phyloP scores from a whole-genome alignment of 441 rosid genomes.

The Gossypium armourianum region DNA sequence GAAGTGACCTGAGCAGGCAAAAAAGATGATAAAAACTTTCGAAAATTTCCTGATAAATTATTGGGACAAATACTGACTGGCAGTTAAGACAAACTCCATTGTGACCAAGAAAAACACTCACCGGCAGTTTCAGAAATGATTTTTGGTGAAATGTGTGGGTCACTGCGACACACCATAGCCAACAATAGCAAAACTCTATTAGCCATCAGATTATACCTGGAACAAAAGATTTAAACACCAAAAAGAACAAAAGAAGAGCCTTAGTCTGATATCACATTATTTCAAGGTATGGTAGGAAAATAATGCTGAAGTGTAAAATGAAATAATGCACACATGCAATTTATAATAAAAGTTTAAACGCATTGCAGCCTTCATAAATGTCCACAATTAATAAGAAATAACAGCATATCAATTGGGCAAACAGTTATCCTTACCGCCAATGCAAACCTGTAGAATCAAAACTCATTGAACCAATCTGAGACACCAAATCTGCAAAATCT shows the following conservation, averaged over 20 bases:
- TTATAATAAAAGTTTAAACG: constrained; percentile 9
- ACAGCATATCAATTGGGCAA: constrained; percentile 13
- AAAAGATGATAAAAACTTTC: constrained; percentile 16
- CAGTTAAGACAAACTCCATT: constrained; percentile 11
- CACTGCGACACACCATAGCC: constrained; percentile 79
- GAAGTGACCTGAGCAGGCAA: constrained; percentile 72
- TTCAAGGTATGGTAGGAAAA: constrained; percentile 15
- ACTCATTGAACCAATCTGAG: constrained; percentile 81
- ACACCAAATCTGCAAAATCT: constrained; percentile 66
- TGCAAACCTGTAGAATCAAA: constrained; percentile 83
- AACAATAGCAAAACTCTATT: constrained; percentile 87
- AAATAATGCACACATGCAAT: constrained; percentile 6
- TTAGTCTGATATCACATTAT: constrained; percentile 1
- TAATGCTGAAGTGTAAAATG: not conserved
- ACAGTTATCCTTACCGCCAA: constrained; percentile 61
- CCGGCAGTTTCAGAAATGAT: constrained; percentile 84
- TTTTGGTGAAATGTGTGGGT: constrained; percentile 58
- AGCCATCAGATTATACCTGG: constrained; percentile 96
- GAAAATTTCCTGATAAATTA: constrained; percentile 6
- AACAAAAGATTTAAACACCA: constrained; percentile 14
- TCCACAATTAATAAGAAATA: constrained; percentile 6
- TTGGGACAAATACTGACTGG: constrained; percentile 12
- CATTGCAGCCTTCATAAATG: not conserved
- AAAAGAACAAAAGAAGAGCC: not conserved
- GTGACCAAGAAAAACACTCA: constrained; percentile 31